Base-by-base conservation (phyloP, 1,284 basidiomycete genomes). In the Xerocomus nothofagi region DNA sequence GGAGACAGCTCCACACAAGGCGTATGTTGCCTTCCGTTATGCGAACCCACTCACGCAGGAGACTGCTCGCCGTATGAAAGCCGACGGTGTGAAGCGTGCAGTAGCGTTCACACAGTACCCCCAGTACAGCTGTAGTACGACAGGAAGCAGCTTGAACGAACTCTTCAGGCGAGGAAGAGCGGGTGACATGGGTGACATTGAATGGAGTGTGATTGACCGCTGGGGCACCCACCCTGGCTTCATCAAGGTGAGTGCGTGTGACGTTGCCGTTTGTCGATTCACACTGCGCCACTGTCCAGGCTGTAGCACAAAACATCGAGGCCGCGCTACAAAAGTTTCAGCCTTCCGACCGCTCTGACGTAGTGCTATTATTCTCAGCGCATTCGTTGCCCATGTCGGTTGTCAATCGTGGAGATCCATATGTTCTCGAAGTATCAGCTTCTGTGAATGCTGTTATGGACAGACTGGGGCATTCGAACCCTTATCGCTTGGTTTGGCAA, bases 51-150 rank as follows among this genome's bases (percentile, higher is more conserved):
- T 98, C 51, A 98, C 95, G 29, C 85, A 91, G 60, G 85, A 86
- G 60, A 87, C 90, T 21, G 79, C 93, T 18, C 80, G 78, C 49
- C 84, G 93, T 70, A 90, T 99, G 88, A 86, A 84, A 69, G 79
- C 75, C 44, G 97, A 99, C 66, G 93, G 95, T 18, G 93, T 99
- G 30, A 88, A 80, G 65, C 79, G 95, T 49, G 97, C 96, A 0
- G 79, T 99, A 21, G 97, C 95, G 18, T 99, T 99, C 73, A 93
- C 93, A 3, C 97, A 99, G 73, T 99, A 99, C 68, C 97, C 97
- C 1, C 97, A 99, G 71, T 99, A 99, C 73, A 93, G 90, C 63
- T 99, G 97, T 73, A 94, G 91, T 56, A 99, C 97, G 5, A 99
- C 97, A 0, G 97, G 97, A 33, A 96, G 93, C 73, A 94, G 90